Base-by-base conservation (phyloP, 83 land plant species). In the Larix sibirica region DNA sequence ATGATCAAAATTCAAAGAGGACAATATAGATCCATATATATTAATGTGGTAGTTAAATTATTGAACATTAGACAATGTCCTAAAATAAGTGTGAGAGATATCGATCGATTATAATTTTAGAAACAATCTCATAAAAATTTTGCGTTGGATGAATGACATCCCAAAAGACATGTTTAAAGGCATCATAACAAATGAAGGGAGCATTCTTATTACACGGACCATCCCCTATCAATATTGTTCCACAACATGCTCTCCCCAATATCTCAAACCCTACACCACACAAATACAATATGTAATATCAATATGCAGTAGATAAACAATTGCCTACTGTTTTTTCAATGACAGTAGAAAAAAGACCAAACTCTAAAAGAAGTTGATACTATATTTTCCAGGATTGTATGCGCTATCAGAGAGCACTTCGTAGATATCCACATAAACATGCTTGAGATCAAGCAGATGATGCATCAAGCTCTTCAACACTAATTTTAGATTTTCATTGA, bases 141-240 rank as follows among this genome's bases (percentile, higher is more conserved):
- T 92, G 83, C 4, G 90, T 81, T 4, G 90, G 88, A 82, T 92
- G 95, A 68, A 92, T 79, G 24, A 91, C 89, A 74, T 92, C 91
- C 95, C 95, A 92, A 66, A 90, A 92, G 3, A 89, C 79, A 69
- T 84, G 87, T n/a, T 82, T 82, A 2, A 54, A 64, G 2, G 92
- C 81, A 61, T 92, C 81, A 0, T 66, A 4, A 56, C 95, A 92
- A 65, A 23, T 65, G 31, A 9, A 65, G 26, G 69, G 31, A 65
- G 36, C 26, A 10, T 7, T 65, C 9, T 23, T 28, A 24, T 65
- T 65, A 13, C 69, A 65, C 7, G 14, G 36, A 7, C 36, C 26
- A 9, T 2, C 31, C 36, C 26, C 69, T 65, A 23, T 24, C 31
- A 65, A 8, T 65, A 2, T 13, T 12, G 14, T 26, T 65, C 69